Evolutionary conservation across 1,139 yeast species (phyloP).

Genomic region (Blastobotrys ciferrii): DNA sequence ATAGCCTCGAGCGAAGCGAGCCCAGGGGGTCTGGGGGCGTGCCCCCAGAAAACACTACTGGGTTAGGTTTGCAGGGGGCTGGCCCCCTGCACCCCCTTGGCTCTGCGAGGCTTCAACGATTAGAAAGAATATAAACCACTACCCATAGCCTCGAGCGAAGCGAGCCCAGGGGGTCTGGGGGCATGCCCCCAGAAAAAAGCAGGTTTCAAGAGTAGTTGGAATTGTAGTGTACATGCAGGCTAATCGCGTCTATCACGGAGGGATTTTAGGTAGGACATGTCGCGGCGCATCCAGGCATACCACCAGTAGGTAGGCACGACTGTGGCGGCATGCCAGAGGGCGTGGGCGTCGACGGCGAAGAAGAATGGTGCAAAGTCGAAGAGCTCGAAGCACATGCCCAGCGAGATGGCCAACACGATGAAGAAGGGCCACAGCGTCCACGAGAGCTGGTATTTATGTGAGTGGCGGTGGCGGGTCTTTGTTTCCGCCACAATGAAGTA

Average conservation of each 20-base stretch:
- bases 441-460: slow-evolving; percentile 22
- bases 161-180: too few relatives aligned
- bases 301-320: slow-evolving; percentile 40
- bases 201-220: too few relatives aligned
- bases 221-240: background rate
- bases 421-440: slow-evolving; percentile 53
- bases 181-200: too few relatives aligned
- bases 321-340: slow-evolving; percentile 74
- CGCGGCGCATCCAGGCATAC: slow-evolving; percentile 40
- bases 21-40: too few relatives aligned
- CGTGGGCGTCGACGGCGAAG: slow-evolving; percentile 83
- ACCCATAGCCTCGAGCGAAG: too few relatives aligned
- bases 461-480: slow-evolving; percentile 6
- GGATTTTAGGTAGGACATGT: slow-evolving; percentile 25
- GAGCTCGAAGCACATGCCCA: slow-evolving; percentile 83
- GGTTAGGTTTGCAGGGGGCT: too few relatives aligned
- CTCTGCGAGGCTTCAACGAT: too few relatives aligned
- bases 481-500: slow-evolving; percentile 13
- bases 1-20: too few relatives aligned
- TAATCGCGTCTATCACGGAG: slow-evolving; percentile 1
- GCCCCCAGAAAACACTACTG: too few relatives aligned
- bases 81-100: too few relatives aligned
- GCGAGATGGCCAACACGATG: slow-evolving; percentile 51
- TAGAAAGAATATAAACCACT: too few relatives aligned
- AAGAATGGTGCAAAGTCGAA: slow-evolving; percentile 78